These are phyloP conservation scores for Selenicereus undatus DNA, from an alignment of 148 eudicot genomes.

Conservation along the genomic window DNA sequence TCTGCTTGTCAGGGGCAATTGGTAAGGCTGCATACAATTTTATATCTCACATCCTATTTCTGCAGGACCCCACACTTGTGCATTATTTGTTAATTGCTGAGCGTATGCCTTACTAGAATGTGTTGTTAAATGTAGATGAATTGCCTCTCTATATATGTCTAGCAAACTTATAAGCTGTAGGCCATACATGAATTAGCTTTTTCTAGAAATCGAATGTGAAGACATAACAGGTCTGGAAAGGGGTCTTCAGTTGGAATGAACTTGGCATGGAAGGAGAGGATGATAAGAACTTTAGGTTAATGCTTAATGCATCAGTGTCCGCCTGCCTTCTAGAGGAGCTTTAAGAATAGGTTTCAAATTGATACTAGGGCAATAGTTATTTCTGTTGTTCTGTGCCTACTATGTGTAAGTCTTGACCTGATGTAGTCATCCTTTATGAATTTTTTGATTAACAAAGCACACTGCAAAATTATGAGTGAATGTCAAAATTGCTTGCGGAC, in stretches of 20 bases:
- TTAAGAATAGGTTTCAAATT: not conserved
- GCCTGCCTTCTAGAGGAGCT: not conserved
- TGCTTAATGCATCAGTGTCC: not conserved
- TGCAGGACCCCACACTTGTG: not conserved
- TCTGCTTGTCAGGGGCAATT: not conserved
- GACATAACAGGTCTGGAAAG: not conserved
- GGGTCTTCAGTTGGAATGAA: not conserved
- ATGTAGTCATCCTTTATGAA: not conserved
- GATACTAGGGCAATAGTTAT: not conserved
- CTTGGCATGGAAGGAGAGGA: not conserved
- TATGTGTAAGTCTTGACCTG: not conserved
- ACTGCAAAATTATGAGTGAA: not conserved
- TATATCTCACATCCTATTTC: not conserved
- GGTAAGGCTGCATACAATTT: not conserved
- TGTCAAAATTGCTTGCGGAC: not conserved
- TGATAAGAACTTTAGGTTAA: not conserved
- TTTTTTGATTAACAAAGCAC: no score
- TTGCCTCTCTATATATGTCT: not conserved
- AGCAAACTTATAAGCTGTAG: not conserved
- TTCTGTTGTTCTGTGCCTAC: not conserved
- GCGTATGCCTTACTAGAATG: not conserved
- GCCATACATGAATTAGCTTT: not conserved
- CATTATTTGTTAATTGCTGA: not conserved
- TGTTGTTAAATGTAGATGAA: not conserved
- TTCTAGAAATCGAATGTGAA: not conserved